Conservation (phyloP, 2,329 filamentous ascomycete species). For the Alternaria infectoria region DNA sequence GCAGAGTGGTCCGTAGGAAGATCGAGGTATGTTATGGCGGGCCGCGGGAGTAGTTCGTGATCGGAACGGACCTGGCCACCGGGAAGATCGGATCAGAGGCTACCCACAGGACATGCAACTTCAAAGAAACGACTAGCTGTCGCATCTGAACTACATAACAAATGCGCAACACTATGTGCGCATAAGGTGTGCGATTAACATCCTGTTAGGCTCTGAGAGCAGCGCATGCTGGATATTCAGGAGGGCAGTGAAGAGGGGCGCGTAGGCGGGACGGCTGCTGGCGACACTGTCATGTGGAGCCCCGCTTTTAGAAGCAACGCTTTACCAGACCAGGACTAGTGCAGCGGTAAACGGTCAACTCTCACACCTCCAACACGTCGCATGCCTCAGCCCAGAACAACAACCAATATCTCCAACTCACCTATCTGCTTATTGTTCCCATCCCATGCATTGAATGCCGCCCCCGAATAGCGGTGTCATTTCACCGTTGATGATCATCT, state of each 20-base stretch:
- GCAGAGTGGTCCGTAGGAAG: background rate
- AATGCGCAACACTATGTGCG: too few relatives aligned
- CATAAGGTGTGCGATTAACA: fast-evolving
- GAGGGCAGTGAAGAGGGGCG: too few relatives aligned
- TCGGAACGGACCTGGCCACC: background rate
- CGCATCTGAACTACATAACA: background rate
- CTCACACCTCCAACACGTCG: background rate
- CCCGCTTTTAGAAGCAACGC: background rate
- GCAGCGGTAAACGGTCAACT: background rate
- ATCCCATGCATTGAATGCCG: background rate
- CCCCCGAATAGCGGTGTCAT: background rate
- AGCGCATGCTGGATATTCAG: background rate
- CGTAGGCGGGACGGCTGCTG: too few relatives aligned
- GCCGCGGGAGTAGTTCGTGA: background rate
- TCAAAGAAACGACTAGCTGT: background rate
- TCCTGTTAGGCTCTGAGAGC: background rate
- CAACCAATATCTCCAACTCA: background rate
- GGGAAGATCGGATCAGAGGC: background rate
- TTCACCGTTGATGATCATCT: background rate
- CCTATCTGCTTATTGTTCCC: background rate
- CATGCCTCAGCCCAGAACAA: background rate
- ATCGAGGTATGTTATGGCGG: fast-evolving
- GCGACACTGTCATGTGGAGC: fast-evolving
- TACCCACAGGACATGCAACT: background rate
- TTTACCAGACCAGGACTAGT: background rate